Conservation (phyloP, 352 stramenopile genomes). For the Phytophthora europaea region DNA sequence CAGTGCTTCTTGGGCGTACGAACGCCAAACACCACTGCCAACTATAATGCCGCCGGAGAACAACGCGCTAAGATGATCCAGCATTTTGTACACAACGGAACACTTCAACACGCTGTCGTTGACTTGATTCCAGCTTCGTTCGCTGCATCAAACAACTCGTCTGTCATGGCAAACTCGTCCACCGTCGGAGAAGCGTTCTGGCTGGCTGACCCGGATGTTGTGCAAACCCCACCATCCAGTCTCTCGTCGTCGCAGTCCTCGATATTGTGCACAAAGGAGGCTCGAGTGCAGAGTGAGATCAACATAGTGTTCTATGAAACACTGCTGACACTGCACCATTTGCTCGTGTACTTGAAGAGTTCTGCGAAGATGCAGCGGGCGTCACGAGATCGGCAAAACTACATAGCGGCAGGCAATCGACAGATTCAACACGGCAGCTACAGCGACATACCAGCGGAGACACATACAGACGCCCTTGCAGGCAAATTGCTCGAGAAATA, state of each 20-base stretch:
- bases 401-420: slow-evolving; percentile 34
- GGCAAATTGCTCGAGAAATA: slow-evolving; percentile 68
- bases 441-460: slow-evolving; percentile 41
- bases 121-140: slow-evolving; percentile 67
- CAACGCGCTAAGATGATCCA: slow-evolving; percentile 67
- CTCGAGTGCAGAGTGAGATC: slow-evolving; percentile 74
- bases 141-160: slow-evolving; percentile 37
- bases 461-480: slow-evolving; percentile 47
- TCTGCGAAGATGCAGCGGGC: slow-evolving; percentile 35
- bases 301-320: slow-evolving; percentile 76
- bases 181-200: slow-evolving; percentile 50
- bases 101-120: slow-evolving; percentile 58
- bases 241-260: slow-evolving; percentile 47
- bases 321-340: slow-evolving; percentile 70
- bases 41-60: slow-evolving; percentile 37
- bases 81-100: slow-evolving; percentile 62
- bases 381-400: slow-evolving; percentile 31
- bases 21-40: slow-evolving; percentile 34
- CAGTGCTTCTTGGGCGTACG: slow-evolving; percentile 66
- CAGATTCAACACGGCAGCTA: slow-evolving; percentile 13
- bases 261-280: slow-evolving; percentile 61
- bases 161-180: slow-evolving; percentile 26
- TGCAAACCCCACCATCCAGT: slow-evolving; percentile 29
- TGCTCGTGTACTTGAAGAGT: slow-evolving; percentile 60
- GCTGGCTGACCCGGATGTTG: slow-evolving; percentile 41